Conservation (phyloP, 768 basidiomycete species). For the Lyophyllum decastes region DNA sequence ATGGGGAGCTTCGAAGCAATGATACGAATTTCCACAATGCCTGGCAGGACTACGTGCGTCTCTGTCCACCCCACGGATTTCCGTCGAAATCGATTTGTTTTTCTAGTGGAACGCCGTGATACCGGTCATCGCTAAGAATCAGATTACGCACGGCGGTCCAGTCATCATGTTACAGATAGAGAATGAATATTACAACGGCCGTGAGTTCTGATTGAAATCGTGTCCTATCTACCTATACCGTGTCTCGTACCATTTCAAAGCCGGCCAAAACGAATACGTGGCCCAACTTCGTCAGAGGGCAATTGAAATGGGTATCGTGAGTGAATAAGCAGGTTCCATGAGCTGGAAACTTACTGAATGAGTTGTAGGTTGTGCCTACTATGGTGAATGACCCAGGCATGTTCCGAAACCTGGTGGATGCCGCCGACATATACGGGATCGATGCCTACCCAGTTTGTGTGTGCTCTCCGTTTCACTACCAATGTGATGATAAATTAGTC, state of each 20-base stretch:
- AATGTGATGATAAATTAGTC: neutral
- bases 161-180: constrained; percentile 19
- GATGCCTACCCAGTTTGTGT: constrained; percentile 19
- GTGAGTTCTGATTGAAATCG: neutral
- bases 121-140: constrained; percentile 15
- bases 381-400: constrained; percentile 17
- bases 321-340: neutral
- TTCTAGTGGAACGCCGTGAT: constrained; percentile 18
- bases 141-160: constrained; percentile 15
- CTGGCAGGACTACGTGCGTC: constrained; percentile 18
- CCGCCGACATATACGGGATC: constrained; percentile 18
- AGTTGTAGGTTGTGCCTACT: constrained; percentile 14
- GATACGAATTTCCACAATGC: constrained; percentile 17
- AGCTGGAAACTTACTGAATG: neutral
- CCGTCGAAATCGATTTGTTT: neutral
- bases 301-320: constrained; percentile 14
- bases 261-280: constrained; percentile 20
- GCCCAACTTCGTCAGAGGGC: constrained; percentile 15
- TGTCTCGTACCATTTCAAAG: neutral
- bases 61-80: neutral
- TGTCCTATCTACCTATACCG: neutral
- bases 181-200: constrained; percentile 19
- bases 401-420: constrained; percentile 14
- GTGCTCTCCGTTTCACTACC: neutral
- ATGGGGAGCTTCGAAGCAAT: constrained; percentile 19